A percentile compares a stretch with the other conserved stretches of the same genome.
phyloP scores from a whole-genome alignment of 1,284 basidiomycete species.

The Pascua guehoae region DNA sequence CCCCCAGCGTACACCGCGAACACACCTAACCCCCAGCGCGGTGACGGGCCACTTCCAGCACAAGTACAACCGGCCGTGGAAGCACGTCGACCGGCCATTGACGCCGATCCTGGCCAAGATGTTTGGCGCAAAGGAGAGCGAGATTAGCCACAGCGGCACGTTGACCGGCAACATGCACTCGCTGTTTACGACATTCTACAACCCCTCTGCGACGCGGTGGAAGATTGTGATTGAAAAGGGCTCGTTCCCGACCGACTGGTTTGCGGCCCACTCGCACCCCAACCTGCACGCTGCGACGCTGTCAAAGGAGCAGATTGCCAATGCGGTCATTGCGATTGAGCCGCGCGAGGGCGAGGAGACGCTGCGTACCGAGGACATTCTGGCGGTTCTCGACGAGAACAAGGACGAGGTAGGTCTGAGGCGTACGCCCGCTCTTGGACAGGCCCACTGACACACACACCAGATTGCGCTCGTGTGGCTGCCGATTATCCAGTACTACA shows the following conservation, averaged over 20 bases:
- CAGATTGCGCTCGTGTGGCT: slow-evolving; percentile 85
- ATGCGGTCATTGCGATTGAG: slow-evolving; percentile 70
- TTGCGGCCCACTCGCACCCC: slow-evolving; percentile 86
- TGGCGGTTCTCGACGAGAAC: slow-evolving; percentile 68
- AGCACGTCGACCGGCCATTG: slow-evolving; percentile 68
- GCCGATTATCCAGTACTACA: slow-evolving; percentile 92
- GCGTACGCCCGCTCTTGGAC: no score
- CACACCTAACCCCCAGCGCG: slow-evolving; percentile 55
- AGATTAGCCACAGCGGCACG: slow-evolving; percentile 92
- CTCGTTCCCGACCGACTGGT: slow-evolving; percentile 94
- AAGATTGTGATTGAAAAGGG: slow-evolving; percentile 94
- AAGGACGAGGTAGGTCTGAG: slow-evolving; percentile 55
- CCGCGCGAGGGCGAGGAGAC: slow-evolving; percentile 79
- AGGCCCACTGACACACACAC: not conserved
- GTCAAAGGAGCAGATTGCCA: slow-evolving; percentile 58
- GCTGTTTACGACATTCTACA: slow-evolving; percentile 91
- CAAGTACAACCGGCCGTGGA: slow-evolving; percentile 79
- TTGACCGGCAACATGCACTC: slow-evolving; percentile 93
- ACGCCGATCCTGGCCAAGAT: slow-evolving; percentile 74
- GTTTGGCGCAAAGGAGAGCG: slow-evolving; percentile 78
- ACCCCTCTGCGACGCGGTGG: slow-evolving; percentile 72
- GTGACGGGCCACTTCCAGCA: slow-evolving; percentile 91
- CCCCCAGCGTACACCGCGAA: not conserved
- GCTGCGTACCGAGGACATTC: slow-evolving; percentile 87
- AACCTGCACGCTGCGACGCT: slow-evolving; percentile 65